Evolutionary conservation across 1,284 basidiomycete species (phyloP).

Genomic region (Pseudozyma tsukubaensis): DNA sequence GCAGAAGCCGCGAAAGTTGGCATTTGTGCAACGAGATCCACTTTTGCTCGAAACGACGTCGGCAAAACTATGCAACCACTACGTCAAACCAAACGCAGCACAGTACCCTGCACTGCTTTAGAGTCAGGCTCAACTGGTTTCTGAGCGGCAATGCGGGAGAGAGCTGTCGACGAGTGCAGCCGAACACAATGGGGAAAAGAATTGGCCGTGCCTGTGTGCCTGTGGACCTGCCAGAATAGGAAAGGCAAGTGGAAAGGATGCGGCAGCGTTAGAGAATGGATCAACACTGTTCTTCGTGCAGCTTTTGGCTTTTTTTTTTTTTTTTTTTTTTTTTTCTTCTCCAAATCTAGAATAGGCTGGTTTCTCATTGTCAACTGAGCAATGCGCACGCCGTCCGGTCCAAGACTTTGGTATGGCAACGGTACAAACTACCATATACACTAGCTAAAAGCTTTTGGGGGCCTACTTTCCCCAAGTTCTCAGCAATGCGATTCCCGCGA

Average conservation of each 20-base stretch:
- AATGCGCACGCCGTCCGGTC: too few relatives aligned
- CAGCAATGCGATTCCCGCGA: too few relatives aligned
- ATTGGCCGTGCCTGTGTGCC: background rate
- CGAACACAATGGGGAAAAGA: conserved; percentile 2
- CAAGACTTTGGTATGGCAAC: too few relatives aligned
- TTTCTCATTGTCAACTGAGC: too few relatives aligned
- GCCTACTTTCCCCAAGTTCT: too few relatives aligned
- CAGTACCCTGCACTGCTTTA: background rate
- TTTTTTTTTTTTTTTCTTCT: too few relatives aligned
- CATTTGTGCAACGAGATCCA: background rate
- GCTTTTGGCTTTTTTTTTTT: background rate
- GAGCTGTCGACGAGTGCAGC: conserved; percentile 38
- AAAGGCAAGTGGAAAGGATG: background rate
- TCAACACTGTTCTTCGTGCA: conserved; percentile 7
- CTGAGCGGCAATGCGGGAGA: background rate
- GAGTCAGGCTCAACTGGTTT: conserved; percentile 1
- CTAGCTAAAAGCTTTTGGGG: too few relatives aligned
- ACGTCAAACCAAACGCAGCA: background rate
- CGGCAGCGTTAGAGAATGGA: conserved; percentile 11
- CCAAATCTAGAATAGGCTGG: too few relatives aligned
- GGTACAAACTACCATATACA: too few relatives aligned
- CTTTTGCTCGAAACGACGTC: background rate
- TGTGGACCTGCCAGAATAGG: conserved; percentile 21
- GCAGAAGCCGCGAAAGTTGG: background rate
- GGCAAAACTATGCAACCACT: conserved; percentile 3